These are phyloP conservation scores for Aspergillus mulundensis DNA, from an alignment of 495 filamentous ascomycete species.

Conservation along the genomic window DNA sequence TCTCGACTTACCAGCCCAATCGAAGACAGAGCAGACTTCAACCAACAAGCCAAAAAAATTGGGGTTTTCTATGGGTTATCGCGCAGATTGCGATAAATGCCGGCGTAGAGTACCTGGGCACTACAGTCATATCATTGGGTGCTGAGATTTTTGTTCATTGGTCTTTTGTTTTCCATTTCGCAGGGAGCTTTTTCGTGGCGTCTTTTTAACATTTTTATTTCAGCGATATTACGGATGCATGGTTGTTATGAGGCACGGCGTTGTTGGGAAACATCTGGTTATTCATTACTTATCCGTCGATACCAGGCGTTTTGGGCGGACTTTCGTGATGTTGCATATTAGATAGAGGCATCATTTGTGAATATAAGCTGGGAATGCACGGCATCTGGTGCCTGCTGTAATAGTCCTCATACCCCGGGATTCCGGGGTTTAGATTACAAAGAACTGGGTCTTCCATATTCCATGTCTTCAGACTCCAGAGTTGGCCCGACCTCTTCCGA, in stretches of 20 bases:
- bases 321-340: not conserved
- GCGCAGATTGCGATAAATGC: slow-evolving; percentile 85
- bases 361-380: not conserved
- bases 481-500: not conserved
- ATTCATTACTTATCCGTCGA: not conserved
- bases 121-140: slow-evolving; percentile 72
- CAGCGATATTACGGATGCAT: not conserved
- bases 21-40: slow-evolving; percentile 3
- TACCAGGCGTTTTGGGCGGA: not conserved
- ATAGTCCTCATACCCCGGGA: not conserved
- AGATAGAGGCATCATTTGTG: not conserved
- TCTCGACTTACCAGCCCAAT: not conserved
- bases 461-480: too few relatives aligned
- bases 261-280: not conserved
- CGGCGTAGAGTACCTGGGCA: slow-evolving; percentile 74
- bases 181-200: too few relatives aligned
- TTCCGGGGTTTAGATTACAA: not conserved
- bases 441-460: too few relatives aligned
- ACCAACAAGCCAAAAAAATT: slow-evolving; percentile 48
- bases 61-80: slow-evolving; percentile 76
- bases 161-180: not conserved
- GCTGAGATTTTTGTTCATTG: slow-evolving; percentile 9
- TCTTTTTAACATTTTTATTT: not conserved
- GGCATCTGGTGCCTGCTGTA: not conserved
- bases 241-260: not conserved